Evolutionary conservation across 1,139 yeast genomes (phyloP), one percentile per base, ranked within the genome.

Genomic region (Pichia kudriavzevii): DNA sequence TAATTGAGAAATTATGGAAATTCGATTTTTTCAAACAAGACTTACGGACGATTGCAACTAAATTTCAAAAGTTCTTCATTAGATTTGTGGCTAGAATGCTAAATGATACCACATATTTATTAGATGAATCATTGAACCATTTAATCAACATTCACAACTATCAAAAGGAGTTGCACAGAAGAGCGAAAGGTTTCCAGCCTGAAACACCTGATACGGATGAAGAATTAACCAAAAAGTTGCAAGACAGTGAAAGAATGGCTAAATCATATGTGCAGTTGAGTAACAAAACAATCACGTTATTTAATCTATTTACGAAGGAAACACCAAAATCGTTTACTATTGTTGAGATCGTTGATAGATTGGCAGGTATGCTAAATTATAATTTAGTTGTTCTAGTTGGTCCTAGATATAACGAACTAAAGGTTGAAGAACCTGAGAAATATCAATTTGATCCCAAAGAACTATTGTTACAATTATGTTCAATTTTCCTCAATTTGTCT

Each of bases 331-430:
- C 95, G 1, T 93, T 91, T 60, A 78, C 79, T 4, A 79, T 85
- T 32, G 77, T 85, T 1, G 98, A 93, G 61, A 78, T 91, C 50
- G 95, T 91, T 29, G 95, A 85, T 50, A 71, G 98, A 57, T 65
- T 91, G 43, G 95, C 98, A 0, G 87, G 95, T 31, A 91, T 91
- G 99, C 65, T 91, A 55, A 83, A 91, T 61, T 91, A 88, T 60
- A 91, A 91, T 56, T 64, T 91, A 43, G 83, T 78, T 28, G 85
- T 91, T 8, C 66, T 91, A 60, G 97, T 88, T 16, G 99, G 99
- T 1, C 96, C 97, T 12, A 82, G 82, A 54, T 88, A 95, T 61
- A 74, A 91, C 10, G 87, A 82, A 40, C 69, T 91, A 47, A 85
- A 84, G 56, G 98, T 91, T 19, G 69, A 71, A 41, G 72, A 81